These are phyloP conservation scores for Dictyostelium intermedium DNA, from an alignment of 78 protist genomes.

Conservation along the genomic window DNA sequence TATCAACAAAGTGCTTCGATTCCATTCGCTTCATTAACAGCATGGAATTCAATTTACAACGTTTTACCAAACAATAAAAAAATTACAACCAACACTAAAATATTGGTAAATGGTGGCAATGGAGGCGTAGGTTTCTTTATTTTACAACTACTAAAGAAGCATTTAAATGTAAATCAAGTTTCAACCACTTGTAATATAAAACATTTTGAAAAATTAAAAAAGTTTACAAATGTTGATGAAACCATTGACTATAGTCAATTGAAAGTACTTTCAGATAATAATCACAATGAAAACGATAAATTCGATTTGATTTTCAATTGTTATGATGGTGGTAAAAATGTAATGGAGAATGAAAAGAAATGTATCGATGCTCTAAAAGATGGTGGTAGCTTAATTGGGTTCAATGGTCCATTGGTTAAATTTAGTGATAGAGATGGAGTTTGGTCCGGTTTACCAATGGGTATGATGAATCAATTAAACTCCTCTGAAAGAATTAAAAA, in stretches of 20 bases:
- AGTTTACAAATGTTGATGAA: not conserved
- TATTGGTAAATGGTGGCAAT: constrained; percentile 61
- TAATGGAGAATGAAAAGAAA: not conserved
- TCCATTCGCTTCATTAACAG: constrained; percentile 66
- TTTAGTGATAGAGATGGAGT: constrained; percentile 15
- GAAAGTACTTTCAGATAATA: not conserved
- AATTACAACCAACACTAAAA: not conserved
- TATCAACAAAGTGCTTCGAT: constrained; percentile 25
- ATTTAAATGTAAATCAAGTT: not conserved
- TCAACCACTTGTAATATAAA: constrained; percentile 5
- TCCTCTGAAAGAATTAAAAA: not conserved
- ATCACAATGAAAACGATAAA: not conserved
- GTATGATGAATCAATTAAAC: not conserved
- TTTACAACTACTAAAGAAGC: constrained; percentile 29
- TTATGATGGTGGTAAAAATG: constrained; percentile 28
- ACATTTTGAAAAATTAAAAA: constrained; percentile 41
- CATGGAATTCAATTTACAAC: constrained; percentile 52
- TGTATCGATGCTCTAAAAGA: constrained; percentile 24
- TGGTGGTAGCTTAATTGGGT: constrained; percentile 26
- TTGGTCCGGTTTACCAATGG: constrained; percentile 19
- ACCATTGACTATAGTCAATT: constrained; percentile 3
- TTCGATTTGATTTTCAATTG: constrained; percentile 49
- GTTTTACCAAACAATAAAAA: not conserved
- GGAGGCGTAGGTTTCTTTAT: constrained; percentile 54
- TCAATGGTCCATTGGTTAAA: constrained; percentile 23